Conservation (phyloP, 2,329 filamentous ascomycete species). For the Tolypocladium endophyticum region DNA sequence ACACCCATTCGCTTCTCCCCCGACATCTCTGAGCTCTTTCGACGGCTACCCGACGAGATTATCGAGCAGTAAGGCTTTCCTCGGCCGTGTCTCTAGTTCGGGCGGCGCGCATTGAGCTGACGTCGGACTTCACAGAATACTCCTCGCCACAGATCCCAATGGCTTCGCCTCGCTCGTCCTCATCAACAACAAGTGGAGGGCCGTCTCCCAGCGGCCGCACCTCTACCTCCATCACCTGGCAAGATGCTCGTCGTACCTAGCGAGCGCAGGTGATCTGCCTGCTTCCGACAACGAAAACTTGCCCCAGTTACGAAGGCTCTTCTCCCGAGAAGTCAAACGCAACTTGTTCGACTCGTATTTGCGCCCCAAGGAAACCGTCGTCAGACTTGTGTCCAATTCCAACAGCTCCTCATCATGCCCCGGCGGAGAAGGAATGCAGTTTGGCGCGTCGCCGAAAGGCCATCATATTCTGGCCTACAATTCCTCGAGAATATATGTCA, state of each 20-base stretch:
- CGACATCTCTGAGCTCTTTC: conserved; percentile 29
- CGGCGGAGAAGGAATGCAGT: conserved; percentile 77
- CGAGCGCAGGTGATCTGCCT: conserved; percentile 35
- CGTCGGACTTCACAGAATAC: conserved; percentile 35
- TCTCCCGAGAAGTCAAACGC: conserved; percentile 61
- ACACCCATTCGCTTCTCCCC: conserved; percentile 13
- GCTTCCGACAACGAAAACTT: conserved; percentile 38
- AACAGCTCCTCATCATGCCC: conserved; percentile 77
- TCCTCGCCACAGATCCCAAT: conserved; percentile 48
- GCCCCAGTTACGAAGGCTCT: conserved; percentile 50
- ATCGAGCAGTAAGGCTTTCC: conserved; percentile 51
- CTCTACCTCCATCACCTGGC: conserved; percentile 54
- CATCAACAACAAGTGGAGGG: conserved; percentile 55
- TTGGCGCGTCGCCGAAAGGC: conserved; percentile 66
- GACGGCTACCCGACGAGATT: conserved; percentile 55
- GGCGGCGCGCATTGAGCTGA: not conserved
- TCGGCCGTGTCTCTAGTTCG: not conserved
- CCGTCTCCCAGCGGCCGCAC: conserved; percentile 50
- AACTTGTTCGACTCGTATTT: conserved; percentile 70
- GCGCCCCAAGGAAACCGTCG: conserved; percentile 56
- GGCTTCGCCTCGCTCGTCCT: conserved; percentile 57
- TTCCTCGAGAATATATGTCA: conserved; percentile 72
- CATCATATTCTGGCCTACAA: conserved; percentile 71
- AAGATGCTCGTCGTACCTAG: conserved; percentile 48
- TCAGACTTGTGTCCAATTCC: conserved; percentile 74